Evolutionary conservation across 305 asterid species (phyloP).

Genomic region (Ruellia speciosa): DNA sequence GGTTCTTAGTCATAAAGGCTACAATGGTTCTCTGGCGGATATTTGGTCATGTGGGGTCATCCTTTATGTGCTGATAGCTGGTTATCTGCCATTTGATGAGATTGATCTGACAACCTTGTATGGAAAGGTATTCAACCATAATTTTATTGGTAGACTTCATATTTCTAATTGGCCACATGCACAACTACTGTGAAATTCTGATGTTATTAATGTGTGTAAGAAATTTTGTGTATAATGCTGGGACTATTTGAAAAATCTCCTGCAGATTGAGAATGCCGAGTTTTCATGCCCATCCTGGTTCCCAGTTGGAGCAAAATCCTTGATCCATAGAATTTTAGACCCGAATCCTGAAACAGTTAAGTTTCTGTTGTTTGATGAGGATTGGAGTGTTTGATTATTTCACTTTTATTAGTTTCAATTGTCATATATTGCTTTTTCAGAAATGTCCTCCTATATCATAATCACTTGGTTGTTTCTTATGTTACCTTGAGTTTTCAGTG

Average conservation of each 20-base stretch:
- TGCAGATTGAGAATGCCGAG: constrained; percentile 87
- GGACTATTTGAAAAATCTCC: constrained; percentile 17
- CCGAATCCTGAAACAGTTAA: constrained; percentile 77
- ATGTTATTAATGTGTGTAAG: constrained; percentile 6
- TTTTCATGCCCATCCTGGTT: constrained; percentile 93
- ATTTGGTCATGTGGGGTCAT: constrained; percentile 97
- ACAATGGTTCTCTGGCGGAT: constrained; percentile 93
- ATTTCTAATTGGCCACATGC: constrained; percentile 15
- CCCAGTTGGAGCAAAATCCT: constrained; percentile 89
- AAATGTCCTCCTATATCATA: not conserved
- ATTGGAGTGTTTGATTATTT: not conserved
- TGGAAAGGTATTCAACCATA: constrained; percentile 56
- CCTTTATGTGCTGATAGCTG: constrained; percentile 91
- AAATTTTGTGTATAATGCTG: constrained; percentile 9
- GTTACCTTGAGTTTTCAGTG: constrained; percentile 3
- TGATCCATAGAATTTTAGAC: constrained; percentile 73
- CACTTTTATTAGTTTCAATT: constrained; percentile 5
- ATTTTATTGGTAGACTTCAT: not conserved
- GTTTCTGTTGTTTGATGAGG: constrained; percentile 18
- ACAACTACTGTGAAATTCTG: constrained; percentile 2
- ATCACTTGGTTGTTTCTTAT: constrained; percentile 3
- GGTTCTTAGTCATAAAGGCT: constrained; percentile 97
- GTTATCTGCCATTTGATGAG: constrained; percentile 97
- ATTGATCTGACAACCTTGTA: constrained; percentile 91
- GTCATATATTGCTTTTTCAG: constrained; percentile 1